Evolutionary conservation across 805 yeast genomes (phyloP), one percentile per base, ranked within the genome.

Genomic region (Candida ipomoeae): DNA sequence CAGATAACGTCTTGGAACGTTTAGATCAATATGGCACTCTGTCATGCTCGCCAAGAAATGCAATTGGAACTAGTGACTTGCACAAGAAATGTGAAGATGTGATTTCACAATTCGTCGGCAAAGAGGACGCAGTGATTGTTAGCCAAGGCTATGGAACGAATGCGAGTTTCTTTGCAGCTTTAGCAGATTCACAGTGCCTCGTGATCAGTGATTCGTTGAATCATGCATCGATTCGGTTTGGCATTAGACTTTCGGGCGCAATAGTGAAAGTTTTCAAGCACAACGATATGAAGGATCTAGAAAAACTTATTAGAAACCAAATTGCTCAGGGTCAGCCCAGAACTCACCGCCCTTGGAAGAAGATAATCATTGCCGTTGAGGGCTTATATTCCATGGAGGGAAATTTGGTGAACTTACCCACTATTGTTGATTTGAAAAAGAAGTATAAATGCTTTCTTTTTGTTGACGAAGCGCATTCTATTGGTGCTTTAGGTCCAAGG

Each of bases 81-180:
- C 96, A 87, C 63, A 58, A 69, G 35, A 78, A 81, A 54, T 85
- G 96, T 50, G 99, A 94, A 70, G 68, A 65, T 52, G 77, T 84
- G 35, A 75, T 90, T 52, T 96, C 99, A 26, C 75, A 82, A 21
- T 94, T 92, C 66, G 82, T 92, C 23, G 97, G 97, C 23, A 89
- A 89, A 65, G 96, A 91, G 54, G 96, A 87, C 57, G 80, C 96
- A 3, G 73, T 90, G 63, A 70, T 94, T 26, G 87, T 89, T 58
- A 85, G 95, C 39, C 94, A 89, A 87, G 99, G 99, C 50, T 94
- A 89, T 66, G 94, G 96, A 59, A 94, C 99, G 4, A 94, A 94
- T 66, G 96, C 96, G 17, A 83, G 85, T 60, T 74, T 94, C 48
- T 92, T 94, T 65, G 75, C 89, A 29, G 81, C 96, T 2, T 71